phyloP scores from a whole-genome alignment of 805 yeast genomes.

The Metschnikowia corniflorae region DNA sequence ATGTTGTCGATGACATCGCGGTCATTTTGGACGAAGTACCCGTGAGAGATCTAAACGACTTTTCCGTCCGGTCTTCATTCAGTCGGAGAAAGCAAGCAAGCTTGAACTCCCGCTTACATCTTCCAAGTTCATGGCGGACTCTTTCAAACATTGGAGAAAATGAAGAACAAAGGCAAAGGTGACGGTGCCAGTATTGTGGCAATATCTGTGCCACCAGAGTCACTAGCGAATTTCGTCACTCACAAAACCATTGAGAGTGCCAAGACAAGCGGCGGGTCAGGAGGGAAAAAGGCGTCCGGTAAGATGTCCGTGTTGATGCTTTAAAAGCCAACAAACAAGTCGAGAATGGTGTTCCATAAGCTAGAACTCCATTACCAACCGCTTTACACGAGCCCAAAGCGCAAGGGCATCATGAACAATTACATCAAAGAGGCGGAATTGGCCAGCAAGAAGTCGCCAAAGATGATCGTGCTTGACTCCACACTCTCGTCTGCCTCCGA shows the following conservation, averaged over 20 bases:
- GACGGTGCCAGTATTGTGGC: constrained; percentile 61
- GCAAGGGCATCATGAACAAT: constrained; percentile 48
- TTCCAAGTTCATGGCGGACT: constrained; percentile 71
- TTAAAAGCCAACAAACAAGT: constrained; percentile 55
- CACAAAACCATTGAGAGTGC: constrained; percentile 41
- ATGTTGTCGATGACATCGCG: constrained; percentile 19
- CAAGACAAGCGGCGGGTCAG: constrained; percentile 24
- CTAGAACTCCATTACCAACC: constrained; percentile 33
- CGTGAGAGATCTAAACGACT: constrained; percentile 67
- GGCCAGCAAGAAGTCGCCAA: constrained; percentile 50
- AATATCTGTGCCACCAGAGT: constrained; percentile 18
- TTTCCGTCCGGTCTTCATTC: constrained; percentile 70
- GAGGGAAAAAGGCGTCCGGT: constrained; percentile 21
- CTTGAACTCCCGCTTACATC: constrained; percentile 65
- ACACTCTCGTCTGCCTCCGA: constrained; percentile 43
- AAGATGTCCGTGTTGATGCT: constrained; percentile 34
- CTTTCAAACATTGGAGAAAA: constrained; percentile 81
- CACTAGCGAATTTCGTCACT: constrained; percentile 60
- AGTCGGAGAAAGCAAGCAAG: constrained; percentile 57
- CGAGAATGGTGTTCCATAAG: constrained; percentile 45
- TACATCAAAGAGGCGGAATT: constrained; percentile 56
- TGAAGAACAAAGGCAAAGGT: constrained; percentile 75
- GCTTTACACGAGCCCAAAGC: constrained; percentile 51
- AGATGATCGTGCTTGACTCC: constrained; percentile 53
- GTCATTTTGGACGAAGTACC: constrained; percentile 41